Evolutionary conservation across 257 asterid species (phyloP).

Genomic region (Thymus quinquecostatus): DNA sequence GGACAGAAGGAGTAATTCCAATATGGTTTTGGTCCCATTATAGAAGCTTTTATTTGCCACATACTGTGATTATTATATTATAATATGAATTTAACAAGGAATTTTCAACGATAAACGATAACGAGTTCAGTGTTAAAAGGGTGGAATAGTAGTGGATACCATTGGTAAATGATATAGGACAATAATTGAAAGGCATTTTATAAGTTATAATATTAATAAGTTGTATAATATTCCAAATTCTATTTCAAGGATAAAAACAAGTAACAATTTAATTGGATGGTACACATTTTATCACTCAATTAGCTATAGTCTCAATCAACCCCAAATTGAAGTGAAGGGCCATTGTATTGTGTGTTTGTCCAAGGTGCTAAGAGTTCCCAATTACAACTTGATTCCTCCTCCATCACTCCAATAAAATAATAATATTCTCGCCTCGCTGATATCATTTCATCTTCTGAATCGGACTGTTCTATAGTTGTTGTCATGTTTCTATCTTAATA

Average conservation of each 20-base stretch:
- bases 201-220: too few relatives aligned
- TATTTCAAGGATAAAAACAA: neutral
- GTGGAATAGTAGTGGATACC: neutral
- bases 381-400: conserved; percentile 21
- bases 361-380: conserved; percentile 19
- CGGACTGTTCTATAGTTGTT: too few relatives aligned
- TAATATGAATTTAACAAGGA: neutral
- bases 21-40: conserved; percentile 2
- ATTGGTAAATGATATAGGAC: neutral
- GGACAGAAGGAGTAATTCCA: too few relatives aligned
- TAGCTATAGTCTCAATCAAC: conserved; percentile 29
- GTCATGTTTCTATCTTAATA: too few relatives aligned
- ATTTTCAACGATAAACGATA: neutral
- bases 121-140: neutral
- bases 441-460: too few relatives aligned
- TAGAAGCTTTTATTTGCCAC: conserved; percentile 6
- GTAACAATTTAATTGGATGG: neutral
- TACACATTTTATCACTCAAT: conserved; percentile 9
- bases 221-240: neutral
- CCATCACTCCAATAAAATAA: conserved; percentile 23
- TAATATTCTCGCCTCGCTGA: neutral
- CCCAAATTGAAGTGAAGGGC: conserved; percentile 29
- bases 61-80: neutral
- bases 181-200: neutral
- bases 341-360: conserved; percentile 28